Base-by-base conservation (phyloP, 441 rosid genomes). In the Kokia cookei region DNA sequence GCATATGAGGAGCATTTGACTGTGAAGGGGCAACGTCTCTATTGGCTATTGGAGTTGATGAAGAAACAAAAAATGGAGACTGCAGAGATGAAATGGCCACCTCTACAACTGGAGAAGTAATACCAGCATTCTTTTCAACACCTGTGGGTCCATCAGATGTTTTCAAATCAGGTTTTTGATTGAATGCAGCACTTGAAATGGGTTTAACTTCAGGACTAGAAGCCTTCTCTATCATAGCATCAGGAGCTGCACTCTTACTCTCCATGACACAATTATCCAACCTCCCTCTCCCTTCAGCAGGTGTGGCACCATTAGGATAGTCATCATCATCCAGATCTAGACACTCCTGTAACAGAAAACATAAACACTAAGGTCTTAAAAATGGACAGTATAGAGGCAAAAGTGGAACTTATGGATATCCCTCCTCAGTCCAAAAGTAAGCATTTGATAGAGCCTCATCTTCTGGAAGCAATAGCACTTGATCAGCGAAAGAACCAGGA, bases 291-390 rank as follows among this genome's bases (percentile, higher is more conserved):
- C 61, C 81, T 73, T 76, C 82, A 74, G 82, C 53, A 76, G 85
- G 66, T 43, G 68, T 70, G 13, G 37, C 61, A 72, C 76, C 85
- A 76, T 71, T 80, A 69, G 75, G 45, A 75, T 37, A 14, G 59
- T 76, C 84, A 64, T 90, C 93, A 77, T 91, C 94, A 72, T 93
- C 99, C 87, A 88, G 73, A 63, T 91, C 97, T 77, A 91, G 60
- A 77, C 74, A 80, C 78, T 92, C 96, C 99, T 95, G 80, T 61
- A 69, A 75, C 58, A 59, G 17, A 66, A 42, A 43, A 3, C 65
- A 67, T 69, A 43, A 69, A 55, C 2, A 19, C 22, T 19, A 19
- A 19, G 22, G 22, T 19, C 22, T n/a, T 58, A 45, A 3, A 27
- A 58, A 7, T n/a, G 14, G 17, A 29, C 15, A 19, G 32, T 12